A percentile compares a stretch with the other conserved stretches of the same genome.
Evolutionary conservation across 192 early-diverging fungal species (phyloP).

Genomic region (Obelidium mucronatum): DNA sequence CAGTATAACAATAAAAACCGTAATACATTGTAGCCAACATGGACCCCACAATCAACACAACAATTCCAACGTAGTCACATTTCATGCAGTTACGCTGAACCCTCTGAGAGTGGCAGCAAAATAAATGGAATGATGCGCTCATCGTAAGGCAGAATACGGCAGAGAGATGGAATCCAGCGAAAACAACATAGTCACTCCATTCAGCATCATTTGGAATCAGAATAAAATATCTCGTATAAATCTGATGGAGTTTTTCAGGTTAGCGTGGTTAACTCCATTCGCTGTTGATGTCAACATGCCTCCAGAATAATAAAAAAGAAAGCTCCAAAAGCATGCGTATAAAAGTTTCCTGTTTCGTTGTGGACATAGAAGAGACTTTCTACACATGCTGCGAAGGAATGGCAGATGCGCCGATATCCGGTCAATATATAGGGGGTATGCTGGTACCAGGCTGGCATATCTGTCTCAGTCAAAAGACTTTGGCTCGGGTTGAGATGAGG

Average conservation of each 20-base stretch:
- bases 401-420: slow-evolving; percentile 81
- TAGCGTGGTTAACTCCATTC: too few relatives aligned
- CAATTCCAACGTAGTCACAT: slow-evolving; percentile 93
- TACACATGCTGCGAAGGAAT: slow-evolving; percentile 79
- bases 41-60: slow-evolving; percentile 73
- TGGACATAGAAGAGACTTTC: slow-evolving; percentile 82
- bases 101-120: slow-evolving; percentile 79
- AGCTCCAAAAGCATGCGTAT: slow-evolving; percentile 83
- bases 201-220: slow-evolving; percentile 53
- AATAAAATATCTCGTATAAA: slow-evolving; percentile 22
- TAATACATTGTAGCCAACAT: slow-evolving; percentile 46
- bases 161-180: slow-evolving; percentile 77
- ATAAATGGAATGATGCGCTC: slow-evolving; percentile 82
- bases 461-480: neutral
- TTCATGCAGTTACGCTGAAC: slow-evolving; percentile 80
- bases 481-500: neutral
- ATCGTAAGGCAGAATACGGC: slow-evolving; percentile 81
- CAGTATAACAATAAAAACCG: slow-evolving; percentile 69
- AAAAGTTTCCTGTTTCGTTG: slow-evolving; percentile 95
- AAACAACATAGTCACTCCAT: slow-evolving; percentile 70
- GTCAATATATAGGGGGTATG: slow-evolving; percentile 82
- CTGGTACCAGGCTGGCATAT: slow-evolving; percentile 49
- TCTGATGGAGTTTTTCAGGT: too few relatives aligned
- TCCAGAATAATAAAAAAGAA: slow-evolving; percentile 57
- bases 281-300: too few relatives aligned